Conservation (phyloP, 1,284 basidiomycete genomes). For the Tremellales sp. region DNA sequence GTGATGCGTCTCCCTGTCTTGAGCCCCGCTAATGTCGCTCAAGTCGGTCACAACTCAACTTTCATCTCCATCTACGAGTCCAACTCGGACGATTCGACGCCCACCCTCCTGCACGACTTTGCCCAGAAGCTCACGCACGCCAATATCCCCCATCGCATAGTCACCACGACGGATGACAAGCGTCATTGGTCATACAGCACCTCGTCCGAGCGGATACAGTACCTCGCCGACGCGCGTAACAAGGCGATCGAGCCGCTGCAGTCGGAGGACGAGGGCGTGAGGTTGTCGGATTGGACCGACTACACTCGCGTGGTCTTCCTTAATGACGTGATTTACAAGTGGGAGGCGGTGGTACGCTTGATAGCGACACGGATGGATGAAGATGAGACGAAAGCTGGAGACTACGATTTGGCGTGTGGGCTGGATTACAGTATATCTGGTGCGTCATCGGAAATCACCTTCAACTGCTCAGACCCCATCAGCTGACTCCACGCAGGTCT, state of each 20-base stretch:
- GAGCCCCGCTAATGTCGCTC: neutral
- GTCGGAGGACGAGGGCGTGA: conserved; percentile 7
- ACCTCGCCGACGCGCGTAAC: conserved; percentile 53
- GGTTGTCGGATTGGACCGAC: conserved; percentile 44
- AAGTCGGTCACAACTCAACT: conserved; percentile 55
- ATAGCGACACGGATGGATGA: conserved; percentile 48
- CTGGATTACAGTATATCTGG: conserved; percentile 53
- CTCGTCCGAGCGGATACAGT: conserved; percentile 51
- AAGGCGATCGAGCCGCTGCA: conserved; percentile 51
- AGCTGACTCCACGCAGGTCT: conserved; percentile 10
- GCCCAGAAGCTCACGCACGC: conserved; percentile 39
- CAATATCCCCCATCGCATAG: conserved; percentile 45
- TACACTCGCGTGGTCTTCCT: conserved; percentile 55
- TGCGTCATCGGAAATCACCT: conserved; percentile 20
- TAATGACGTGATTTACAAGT: conserved; percentile 55
- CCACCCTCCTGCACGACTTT: conserved; percentile 48
- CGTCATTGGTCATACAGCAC: conserved; percentile 43
- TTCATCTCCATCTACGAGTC: conserved; percentile 59
- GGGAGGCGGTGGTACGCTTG: conserved; percentile 53
- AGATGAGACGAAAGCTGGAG: conserved; percentile 8
- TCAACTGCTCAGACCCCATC: neutral
- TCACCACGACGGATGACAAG: conserved; percentile 34
- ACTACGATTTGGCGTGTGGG: conserved; percentile 59
- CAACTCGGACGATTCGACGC: conserved; percentile 53
- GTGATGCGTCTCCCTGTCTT: neutral